phyloP scores from a whole-genome alignment of 257 asterid genomes.

The Solanum piurae region DNA sequence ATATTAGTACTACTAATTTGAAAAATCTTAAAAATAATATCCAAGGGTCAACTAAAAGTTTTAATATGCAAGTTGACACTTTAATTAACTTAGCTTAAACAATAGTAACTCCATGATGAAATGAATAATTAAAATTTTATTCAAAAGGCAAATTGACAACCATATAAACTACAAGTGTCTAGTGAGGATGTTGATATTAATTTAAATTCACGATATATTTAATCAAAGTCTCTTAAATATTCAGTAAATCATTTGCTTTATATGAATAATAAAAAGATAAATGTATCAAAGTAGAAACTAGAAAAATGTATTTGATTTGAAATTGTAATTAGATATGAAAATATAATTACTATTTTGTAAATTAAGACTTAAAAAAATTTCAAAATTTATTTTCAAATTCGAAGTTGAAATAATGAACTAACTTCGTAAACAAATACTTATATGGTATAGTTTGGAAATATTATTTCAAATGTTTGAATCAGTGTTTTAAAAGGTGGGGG shows the following conservation, averaged over 20 bases:
- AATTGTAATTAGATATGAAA: neutral
- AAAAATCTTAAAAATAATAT: neutral
- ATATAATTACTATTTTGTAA: neutral
- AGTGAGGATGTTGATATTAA: neutral
- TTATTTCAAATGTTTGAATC: neutral
- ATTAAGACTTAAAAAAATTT: neutral
- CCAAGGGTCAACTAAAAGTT: neutral
- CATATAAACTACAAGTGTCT: neutral
- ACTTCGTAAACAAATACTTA: neutral
- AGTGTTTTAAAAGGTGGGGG: too few relatives aligned
- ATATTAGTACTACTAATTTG: neutral
- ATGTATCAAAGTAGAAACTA: rapidly evolving
- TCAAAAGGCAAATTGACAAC: neutral
- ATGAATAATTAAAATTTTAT: neutral
- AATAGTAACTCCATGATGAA: neutral
- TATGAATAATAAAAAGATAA: neutral
- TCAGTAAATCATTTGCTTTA: neutral
- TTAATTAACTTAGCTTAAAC: neutral
- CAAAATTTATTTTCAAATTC: neutral
- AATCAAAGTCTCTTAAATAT: neutral
- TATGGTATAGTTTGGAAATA: neutral
- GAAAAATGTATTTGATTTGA: neutral
- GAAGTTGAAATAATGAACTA: neutral
- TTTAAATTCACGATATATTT: neutral
- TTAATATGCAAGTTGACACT: neutral